phyloP scores from a whole-genome alignment of 2,329 filamentous ascomycete genomes.

The Phyllosticta capitalensis region DNA sequence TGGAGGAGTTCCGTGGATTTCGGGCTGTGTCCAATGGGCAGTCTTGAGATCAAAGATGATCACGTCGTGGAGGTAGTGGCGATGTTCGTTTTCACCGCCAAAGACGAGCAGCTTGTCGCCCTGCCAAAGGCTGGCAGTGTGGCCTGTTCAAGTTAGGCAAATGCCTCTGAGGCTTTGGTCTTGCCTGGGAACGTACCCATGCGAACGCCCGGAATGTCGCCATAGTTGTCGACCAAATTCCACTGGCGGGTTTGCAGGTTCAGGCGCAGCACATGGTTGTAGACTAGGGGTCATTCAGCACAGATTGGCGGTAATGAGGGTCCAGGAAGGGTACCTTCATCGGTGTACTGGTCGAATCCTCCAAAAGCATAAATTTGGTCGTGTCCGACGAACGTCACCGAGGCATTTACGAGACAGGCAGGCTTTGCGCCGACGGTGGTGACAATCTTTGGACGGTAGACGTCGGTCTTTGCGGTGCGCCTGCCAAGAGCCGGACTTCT shows the following conservation, averaged over 20 bases:
- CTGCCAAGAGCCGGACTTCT: slow-evolving; percentile 51
- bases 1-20: slow-evolving; percentile 73
- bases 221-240: slow-evolving; percentile 96
- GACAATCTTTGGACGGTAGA: slow-evolving; percentile 75
- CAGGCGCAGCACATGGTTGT: slow-evolving; percentile 89
- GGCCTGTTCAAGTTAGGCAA: slow-evolving; percentile 47
- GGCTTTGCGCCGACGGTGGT: slow-evolving; percentile 55
- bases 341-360: slow-evolving; percentile 96
- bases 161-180: neutral
- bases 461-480: slow-evolving; percentile 50
- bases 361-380: slow-evolving; percentile 98
- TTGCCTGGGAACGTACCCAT: slow-evolving; percentile 58
- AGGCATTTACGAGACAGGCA: slow-evolving; percentile 93
- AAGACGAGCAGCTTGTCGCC: slow-evolving; percentile 95
- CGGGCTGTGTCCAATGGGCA: slow-evolving; percentile 89
- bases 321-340: slow-evolving; percentile 54
- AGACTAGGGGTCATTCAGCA: slow-evolving; percentile 45
- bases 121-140: slow-evolving; percentile 89
- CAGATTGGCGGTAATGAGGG: neutral
- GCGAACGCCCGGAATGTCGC: slow-evolving; percentile 89
- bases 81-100: slow-evolving; percentile 94
- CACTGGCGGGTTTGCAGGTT: slow-evolving; percentile 84
- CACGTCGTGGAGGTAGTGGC: slow-evolving; percentile 88
- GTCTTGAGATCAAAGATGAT: slow-evolving; percentile 94
- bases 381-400: slow-evolving; percentile 96